Evolutionary conservation across 768 basidiomycete species (phyloP).

Genomic region (Hortiboletus campestris): DNA sequence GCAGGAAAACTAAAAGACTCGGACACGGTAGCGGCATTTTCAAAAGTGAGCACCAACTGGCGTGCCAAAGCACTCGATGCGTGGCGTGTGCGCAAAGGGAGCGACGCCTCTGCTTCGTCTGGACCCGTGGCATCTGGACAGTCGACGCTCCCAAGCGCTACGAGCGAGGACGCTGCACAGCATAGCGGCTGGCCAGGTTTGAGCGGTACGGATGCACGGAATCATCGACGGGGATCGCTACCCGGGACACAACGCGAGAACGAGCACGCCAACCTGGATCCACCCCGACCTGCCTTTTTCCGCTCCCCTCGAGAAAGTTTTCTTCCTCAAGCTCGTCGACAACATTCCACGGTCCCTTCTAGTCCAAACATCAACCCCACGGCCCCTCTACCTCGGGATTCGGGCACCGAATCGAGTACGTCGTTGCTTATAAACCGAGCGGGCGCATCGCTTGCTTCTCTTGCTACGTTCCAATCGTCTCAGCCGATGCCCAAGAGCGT

Average conservation of each 20-base stretch:
- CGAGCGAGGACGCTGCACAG: conserved; percentile 20
- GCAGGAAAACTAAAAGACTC: conserved; percentile 74
- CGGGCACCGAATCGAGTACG: conserved; percentile 12
- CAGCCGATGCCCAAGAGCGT: conserved; percentile 44
- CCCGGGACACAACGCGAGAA: conserved; percentile 37
- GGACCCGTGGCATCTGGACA: background rate
- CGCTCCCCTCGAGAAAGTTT: conserved; percentile 57
- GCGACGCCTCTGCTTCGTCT: conserved; percentile 4
- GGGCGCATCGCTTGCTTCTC: conserved; percentile 41
- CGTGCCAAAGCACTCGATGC: conserved; percentile 53
- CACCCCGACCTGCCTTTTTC: conserved; percentile 57
- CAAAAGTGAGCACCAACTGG: conserved; percentile 78
- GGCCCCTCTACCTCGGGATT: conserved; percentile 18
- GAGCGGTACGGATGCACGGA: background rate
- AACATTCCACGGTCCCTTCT: conserved; percentile 27
- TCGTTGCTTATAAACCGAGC: conserved; percentile 38
- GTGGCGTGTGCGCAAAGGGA: conserved; percentile 27
- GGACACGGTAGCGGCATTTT: conserved; percentile 63
- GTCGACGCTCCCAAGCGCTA: conserved; percentile 18
- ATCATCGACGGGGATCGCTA: conserved; percentile 39
- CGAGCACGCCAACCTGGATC: conserved; percentile 42
- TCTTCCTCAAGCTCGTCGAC: conserved; percentile 37
- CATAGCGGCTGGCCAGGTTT: conserved; percentile 15
- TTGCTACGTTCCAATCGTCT: conserved; percentile 40
- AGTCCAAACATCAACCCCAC: conserved; percentile 27